These are phyloP conservation scores for Teratosphaeria zuluensis DNA, from an alignment of 2,329 filamentous ascomycete genomes.

Conservation along the genomic window DNA sequence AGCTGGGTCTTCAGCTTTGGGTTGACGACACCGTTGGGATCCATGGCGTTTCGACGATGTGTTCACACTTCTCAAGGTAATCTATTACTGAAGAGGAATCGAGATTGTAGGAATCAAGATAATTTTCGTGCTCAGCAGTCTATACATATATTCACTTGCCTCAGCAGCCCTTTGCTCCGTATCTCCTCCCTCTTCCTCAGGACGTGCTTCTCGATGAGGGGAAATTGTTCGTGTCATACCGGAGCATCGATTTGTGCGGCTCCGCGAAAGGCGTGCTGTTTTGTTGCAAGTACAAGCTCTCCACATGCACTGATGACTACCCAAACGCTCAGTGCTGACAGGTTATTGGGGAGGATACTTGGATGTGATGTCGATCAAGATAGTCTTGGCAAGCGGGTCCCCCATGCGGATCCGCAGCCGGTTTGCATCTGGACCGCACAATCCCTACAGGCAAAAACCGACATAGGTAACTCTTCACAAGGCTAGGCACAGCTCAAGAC, in stretches of 20 bases:
- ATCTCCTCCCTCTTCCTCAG: background rate
- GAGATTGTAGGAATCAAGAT: background rate
- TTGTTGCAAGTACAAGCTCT: background rate
- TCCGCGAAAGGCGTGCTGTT: background rate
- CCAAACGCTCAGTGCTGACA: no score
- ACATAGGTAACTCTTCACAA: background rate
- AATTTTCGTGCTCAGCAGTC: background rate
- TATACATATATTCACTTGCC: background rate
- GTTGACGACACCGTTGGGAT: background rate
- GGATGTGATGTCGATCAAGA: background rate
- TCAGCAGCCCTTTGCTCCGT: background rate
- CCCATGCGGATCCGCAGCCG: background rate
- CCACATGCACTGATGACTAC: no score
- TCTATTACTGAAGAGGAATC: background rate
- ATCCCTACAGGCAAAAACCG: background rate
- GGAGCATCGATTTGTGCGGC: background rate
- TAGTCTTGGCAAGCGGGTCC: background rate
- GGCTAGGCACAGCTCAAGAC: background rate
- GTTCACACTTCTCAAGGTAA: no score
- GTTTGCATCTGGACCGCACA: background rate
- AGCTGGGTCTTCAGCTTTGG: slow-evolving; percentile 10
- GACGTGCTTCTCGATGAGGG: background rate
- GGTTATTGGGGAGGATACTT: background rate
- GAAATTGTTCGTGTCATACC: background rate
- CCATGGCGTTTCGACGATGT: background rate